Evolutionary conservation across 1,284 basidiomycete genomes (phyloP), one percentile per base, ranked within the genome.

Genomic region (Pseudomicrostroma phylloplanum): DNA sequence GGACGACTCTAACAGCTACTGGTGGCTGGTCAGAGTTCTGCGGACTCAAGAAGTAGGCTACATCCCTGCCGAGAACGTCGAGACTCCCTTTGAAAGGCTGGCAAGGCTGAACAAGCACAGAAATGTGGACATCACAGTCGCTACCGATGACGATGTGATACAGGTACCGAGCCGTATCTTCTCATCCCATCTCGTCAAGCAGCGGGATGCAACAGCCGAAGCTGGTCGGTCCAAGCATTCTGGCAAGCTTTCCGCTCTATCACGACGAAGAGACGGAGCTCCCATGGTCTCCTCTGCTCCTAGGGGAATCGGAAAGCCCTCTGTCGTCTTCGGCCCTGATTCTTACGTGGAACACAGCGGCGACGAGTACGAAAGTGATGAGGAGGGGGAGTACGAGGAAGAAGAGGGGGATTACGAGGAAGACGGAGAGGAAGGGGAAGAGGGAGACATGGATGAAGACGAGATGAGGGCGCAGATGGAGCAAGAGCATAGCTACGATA

Each of bases 11-110:
- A 79, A 79, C 62, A 74, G 71, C 64, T 79, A 79, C 63, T 79
- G 77, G 77, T 79, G 77, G 77, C 76, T 79, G 13, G 77, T 79
- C 21, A 73, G 77, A 23, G 77, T 79, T 19, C 67, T 78, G 55
- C 60, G 73, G 42, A 77, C 75, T 1, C 92, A 97, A 80, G 93
- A 96, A 75, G 91, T 99, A n/a, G 94, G 94, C 1, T 98, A 98
- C 80, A 98, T 99, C 59, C 94, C 94, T 17, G 94, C 94, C 0
- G 94, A 99, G 82, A 98, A 98, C 80, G 96, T 98, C 74, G 96
- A 98, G 80, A 98, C 96, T 0, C 96, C 94, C 0, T 96, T 92
- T 73, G 94, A 98, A 80, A 86, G 94, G 55, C 85, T 98, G 23
- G 94, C 94, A 0, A 84, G 94, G 64, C 83, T 98, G 62, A 98